Evolutionary conservation across 2,329 filamentous ascomycete species (phyloP), one percentile per base, ranked within the genome.

Genomic region (Epichloe bromicola): DNA sequence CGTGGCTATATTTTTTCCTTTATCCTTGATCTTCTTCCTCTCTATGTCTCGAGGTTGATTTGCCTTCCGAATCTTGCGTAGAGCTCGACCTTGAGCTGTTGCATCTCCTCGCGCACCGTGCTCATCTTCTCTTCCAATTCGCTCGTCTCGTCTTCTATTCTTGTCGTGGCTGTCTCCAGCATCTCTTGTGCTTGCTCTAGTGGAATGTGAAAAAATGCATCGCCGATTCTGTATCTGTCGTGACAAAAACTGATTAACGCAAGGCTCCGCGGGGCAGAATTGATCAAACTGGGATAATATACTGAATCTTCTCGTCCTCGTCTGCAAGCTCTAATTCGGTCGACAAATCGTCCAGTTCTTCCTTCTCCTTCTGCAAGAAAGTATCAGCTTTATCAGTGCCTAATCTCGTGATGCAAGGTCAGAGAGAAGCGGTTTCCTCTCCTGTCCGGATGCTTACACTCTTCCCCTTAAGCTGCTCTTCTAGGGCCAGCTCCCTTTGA

Each of bases 51-150:
- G 57, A 97, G 75, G 70, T 98, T 98, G 74, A 98, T 98, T 67
- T 90, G 95, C 67, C 86, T 82, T 51, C 93, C 93, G 70, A 98
- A 98, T 55, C 94, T 82, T 36, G 89, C 90, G 70, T 98, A 98
- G 55, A 98, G 72, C 55, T 87, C 82, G 53, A 95, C 86, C 74
- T 98, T 98, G 57, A 98, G 75, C 66, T 86, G 76, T 55, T 82
- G 79, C 86, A 97, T 90, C 65, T 96, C 88, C 57, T 94, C 89
- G 51, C 84, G 83, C 49, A 95, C 76, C 3, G 75, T 75, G 50
- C 78, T 72, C 39, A 97, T 70, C 63, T 84, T 86, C 49, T 88
- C 86, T 68, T 96, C 89, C 50, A 96, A 70, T 53, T 70, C 74
- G 19, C 76, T 74, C 15, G 95, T 85, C 50, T 94, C 86, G 56